Evolutionary conservation across 768 basidiomycete genomes (phyloP), one percentile per base, ranked within the genome.

Genomic region (Chiua virens): DNA sequence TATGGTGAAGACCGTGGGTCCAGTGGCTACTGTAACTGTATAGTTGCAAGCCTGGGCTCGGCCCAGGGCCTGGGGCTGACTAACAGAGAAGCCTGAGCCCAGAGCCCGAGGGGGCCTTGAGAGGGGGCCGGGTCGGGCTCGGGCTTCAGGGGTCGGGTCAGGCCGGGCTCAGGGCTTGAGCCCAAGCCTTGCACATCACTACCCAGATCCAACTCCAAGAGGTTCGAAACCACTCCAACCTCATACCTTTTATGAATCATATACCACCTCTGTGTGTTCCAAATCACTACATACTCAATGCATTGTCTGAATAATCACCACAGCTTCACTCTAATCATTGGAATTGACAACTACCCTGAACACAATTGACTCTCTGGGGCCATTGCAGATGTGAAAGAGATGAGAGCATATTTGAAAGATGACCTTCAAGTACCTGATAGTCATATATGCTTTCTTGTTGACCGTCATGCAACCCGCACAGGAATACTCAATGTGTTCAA

Each of bases 321-420:
- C 23, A 42, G 47, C 41, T 72, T 74, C 13, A 74, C 75, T 9
- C 63, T 79, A 20, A 63, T 76, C 44, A 74, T 79, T 36, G 77
- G 76, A 10, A 77, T 79, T 42, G 69, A 77, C 49, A 32, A 65
- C 35, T 79, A 79, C 43, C 30, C 21, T 22, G 50, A 56, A 27
- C 59, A 62, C 48, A 18, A 21, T 4, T 55, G 68, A 39, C 70
- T 78, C 44, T 49, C 36, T 11, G 72, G 69, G 21, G 75, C 75
- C 4, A 69, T 70, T 8, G 54, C 58, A 8, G 78, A 79, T 51
- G 77, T 76, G 0, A 60, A 73, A 50, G 65, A 65, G 8, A 64
- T 79, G 42, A 63, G 66, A 45, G 28, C 56, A 1, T 77, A 70
- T 52, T 55, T 79, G 14, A 50, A 52, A 27, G 47, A 60, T 2